phyloP scores from a whole-genome alignment of 202 grass and related monocot species.

The Dendrocalamus latiflorus region DNA sequence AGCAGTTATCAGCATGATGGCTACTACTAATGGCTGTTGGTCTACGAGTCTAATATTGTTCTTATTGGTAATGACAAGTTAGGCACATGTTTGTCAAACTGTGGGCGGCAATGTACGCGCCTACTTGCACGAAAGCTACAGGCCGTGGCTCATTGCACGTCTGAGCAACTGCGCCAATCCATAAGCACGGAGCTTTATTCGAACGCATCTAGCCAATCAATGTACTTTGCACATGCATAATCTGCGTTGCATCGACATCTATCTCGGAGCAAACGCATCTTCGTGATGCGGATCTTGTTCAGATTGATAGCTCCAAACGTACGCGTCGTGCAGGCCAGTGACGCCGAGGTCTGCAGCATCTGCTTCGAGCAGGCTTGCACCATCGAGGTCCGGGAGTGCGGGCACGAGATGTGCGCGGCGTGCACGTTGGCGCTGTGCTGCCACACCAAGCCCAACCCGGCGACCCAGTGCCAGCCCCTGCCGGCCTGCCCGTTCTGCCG shows the following conservation, averaged over 20 bases:
- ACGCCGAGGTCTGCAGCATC: slow-evolving; percentile 81
- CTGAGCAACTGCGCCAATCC: slow-evolving; percentile 34
- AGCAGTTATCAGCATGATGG: slow-evolving; percentile 12
- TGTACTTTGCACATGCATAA: slow-evolving; percentile 24
- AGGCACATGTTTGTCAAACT: slow-evolving; percentile 30
- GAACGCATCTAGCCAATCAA: not conserved
- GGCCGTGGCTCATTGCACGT: not conserved
- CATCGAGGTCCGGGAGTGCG: too few relatives aligned
- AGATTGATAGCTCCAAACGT: not conserved
- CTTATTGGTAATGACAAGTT: slow-evolving; percentile 38
- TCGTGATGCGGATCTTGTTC: slow-evolving; percentile 28
- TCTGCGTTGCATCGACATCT: slow-evolving; percentile 1
- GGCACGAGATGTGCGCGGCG: too few relatives aligned
- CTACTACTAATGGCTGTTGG: not conserved
- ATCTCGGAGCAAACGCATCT: not conserved
- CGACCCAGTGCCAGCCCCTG: too few relatives aligned
- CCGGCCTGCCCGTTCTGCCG: too few relatives aligned
- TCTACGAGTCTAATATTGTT: slow-evolving; percentile 2
- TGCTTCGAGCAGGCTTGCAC: too few relatives aligned
- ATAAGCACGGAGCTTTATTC: slow-evolving; percentile 22
- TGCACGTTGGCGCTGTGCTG: too few relatives aligned
- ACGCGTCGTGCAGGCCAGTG: slow-evolving; percentile 42
- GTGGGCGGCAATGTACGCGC: not conserved
- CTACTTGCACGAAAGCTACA: slow-evolving; percentile 23
- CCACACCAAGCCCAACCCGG: too few relatives aligned